A percentile compares a stretch with the other conserved stretches of the same genome.
Conservation (phyloP, 148 eudicot species). For the Dysphania ambrosioides region DNA sequence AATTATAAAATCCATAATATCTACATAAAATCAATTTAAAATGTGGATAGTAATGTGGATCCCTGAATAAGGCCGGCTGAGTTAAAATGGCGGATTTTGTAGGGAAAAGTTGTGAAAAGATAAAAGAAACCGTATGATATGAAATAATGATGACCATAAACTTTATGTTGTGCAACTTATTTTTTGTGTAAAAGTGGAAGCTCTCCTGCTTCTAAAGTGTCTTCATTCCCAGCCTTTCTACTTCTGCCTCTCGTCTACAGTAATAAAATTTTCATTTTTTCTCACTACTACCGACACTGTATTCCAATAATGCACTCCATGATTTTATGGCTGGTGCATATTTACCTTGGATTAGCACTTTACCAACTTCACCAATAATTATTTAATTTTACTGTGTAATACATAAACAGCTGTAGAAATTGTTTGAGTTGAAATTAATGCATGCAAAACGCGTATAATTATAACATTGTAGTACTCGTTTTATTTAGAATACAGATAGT, state of each 20-base stretch:
- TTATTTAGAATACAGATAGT: too few relatives aligned
- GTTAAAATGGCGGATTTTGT: neutral
- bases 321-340: too few relatives aligned
- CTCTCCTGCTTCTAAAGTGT: constrained; percentile 18
- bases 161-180: neutral
- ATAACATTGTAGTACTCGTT: too few relatives aligned
- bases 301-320: neutral
- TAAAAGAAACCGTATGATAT: constrained; percentile 20
- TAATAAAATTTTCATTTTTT: neutral
- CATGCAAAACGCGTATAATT: too few relatives aligned
- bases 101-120: neutral
- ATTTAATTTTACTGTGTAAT: too few relatives aligned
- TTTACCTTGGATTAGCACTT: too few relatives aligned
- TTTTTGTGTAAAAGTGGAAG: constrained; percentile 13
- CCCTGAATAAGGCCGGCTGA: constrained; percentile 15
- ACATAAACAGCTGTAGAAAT: too few relatives aligned
- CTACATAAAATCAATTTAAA: too few relatives aligned
- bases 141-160: constrained; percentile 18
- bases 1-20: too few relatives aligned
- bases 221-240: constrained; percentile 9
- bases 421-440: too few relatives aligned
- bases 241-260: neutral
- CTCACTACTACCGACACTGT: neutral
- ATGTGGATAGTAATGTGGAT: too few relatives aligned
- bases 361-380: too few relatives aligned